Evolutionary conservation across 768 basidiomycete genomes (phyloP).

Genomic region (Lactifluus echinatus): DNA sequence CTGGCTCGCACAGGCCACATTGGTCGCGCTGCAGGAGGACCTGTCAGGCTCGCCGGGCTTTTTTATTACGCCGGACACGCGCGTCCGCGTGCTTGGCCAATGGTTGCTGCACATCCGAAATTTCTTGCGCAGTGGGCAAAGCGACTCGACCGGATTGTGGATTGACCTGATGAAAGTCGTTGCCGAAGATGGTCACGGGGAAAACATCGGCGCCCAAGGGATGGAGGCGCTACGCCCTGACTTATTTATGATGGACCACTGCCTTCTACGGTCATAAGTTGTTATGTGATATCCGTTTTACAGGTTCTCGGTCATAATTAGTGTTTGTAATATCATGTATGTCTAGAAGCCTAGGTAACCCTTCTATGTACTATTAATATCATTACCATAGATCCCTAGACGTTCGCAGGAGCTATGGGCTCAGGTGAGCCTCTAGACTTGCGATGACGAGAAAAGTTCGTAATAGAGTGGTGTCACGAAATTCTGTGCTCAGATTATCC

Average conservation of each 20-base stretch:
- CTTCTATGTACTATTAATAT: neutral
- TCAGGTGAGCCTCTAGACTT: neutral
- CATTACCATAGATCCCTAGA: neutral
- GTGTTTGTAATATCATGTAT: neutral
- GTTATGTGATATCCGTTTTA: neutral
- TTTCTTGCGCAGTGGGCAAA: slow-evolving; percentile 14
- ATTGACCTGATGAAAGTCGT: slow-evolving; percentile 18
- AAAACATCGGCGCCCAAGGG: neutral
- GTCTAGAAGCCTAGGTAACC: neutral
- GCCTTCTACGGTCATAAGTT: neutral
- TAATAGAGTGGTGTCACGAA: neutral
- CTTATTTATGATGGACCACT: slow-evolving; percentile 5
- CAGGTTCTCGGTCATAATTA: neutral
- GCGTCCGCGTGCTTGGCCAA: slow-evolving; percentile 18
- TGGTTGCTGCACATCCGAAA: slow-evolving; percentile 17
- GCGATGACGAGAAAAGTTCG: neutral
- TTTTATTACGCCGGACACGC: slow-evolving; percentile 12
- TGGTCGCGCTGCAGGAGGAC: slow-evolving; percentile 38
- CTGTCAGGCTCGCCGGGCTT: slow-evolving; percentile 25
- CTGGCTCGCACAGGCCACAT: slow-evolving; percentile 44
- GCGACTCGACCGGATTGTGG: slow-evolving; percentile 16
- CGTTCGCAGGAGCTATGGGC: neutral
- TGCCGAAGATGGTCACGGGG: slow-evolving; percentile 11
- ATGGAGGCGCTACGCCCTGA: slow-evolving; percentile 16
- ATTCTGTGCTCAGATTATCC: neutral